phyloP scores from a whole-genome alignment of 257 asterid species.

The Echites panduratus region DNA sequence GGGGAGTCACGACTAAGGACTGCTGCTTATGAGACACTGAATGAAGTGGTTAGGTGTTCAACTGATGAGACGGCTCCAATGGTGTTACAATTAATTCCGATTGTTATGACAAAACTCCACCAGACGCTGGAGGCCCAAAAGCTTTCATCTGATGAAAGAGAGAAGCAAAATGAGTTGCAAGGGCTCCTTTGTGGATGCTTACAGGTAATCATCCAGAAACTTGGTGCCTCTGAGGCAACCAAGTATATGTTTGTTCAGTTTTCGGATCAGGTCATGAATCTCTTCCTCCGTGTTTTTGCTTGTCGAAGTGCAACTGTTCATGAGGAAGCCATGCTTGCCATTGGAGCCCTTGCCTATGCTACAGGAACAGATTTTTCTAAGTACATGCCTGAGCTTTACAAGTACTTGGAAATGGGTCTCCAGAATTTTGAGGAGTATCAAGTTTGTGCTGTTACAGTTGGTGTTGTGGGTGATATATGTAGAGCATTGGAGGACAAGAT shows the following conservation, averaged over 20 bases:
- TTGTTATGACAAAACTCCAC: conserved; percentile 25
- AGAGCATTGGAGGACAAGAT: conserved; percentile 28
- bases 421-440: conserved; percentile 32
- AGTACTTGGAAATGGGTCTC: conserved; percentile 31
- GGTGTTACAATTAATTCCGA: conserved; percentile 22
- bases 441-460: conserved; percentile 30
- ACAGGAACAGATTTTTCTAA: conserved; percentile 22
- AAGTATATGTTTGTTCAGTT: conserved; percentile 24
- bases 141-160: conserved; percentile 26
- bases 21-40: conserved; percentile 28
- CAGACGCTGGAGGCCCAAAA: conserved; percentile 24
- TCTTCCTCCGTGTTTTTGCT: conserved; percentile 26
- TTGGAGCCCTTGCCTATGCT: conserved; percentile 28
- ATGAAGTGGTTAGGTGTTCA: conserved; percentile 27
- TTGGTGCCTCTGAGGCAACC: conserved; percentile 19
- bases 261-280: conserved; percentile 23
- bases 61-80: conserved; percentile 24
- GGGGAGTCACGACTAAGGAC: conserved; percentile 25
- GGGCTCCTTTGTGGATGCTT: conserved; percentile 29
- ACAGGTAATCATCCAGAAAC: conserved; percentile 27
- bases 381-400: conserved; percentile 27
- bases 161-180: conserved; percentile 27
- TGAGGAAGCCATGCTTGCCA: conserved; percentile 31
- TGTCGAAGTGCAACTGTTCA: conserved; percentile 30
- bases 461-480: conserved; percentile 31